phyloP scores from a whole-genome alignment of 768 basidiomycete species.

The Amanita muscaria region DNA sequence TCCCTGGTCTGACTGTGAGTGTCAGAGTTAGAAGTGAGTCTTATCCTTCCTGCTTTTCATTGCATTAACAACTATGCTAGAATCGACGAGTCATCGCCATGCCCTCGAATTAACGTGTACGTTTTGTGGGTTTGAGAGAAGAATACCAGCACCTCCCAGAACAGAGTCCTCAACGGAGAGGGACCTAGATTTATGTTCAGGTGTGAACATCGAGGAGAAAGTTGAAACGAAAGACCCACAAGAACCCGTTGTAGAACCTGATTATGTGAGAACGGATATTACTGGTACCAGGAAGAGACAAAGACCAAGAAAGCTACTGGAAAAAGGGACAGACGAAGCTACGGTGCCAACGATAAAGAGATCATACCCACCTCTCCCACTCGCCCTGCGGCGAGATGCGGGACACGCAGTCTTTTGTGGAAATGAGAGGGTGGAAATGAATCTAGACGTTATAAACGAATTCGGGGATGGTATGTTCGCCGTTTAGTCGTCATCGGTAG shows the following conservation, averaged over 20 bases:
- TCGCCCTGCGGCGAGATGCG: constrained; percentile 48
- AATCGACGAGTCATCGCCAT: constrained; percentile 39
- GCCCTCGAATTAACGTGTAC: constrained; percentile 50
- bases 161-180: background rate
- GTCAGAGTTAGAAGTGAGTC: constrained; percentile 58
- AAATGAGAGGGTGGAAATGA: constrained; percentile 33
- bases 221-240: background rate
- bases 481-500: too few species aligned
- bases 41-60: background rate
- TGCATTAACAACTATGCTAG: too few species aligned
- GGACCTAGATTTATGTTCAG: background rate
- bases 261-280: too few species aligned
- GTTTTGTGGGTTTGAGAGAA: constrained; percentile 29
- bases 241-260: too few species aligned
- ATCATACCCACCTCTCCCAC: constrained; percentile 38
- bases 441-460: background rate
- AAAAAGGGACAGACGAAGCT: background rate
- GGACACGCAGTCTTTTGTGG: constrained; percentile 67
- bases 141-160: background rate
- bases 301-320: background rate
- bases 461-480: constrained; percentile 16
- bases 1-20: constrained; percentile 59
- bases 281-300: background rate
- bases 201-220: background rate
- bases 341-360: constrained; percentile 8